These are phyloP conservation scores for Chionographis japonica DNA, from an alignment of 106 monocot species.

Conservation along the genomic window DNA sequence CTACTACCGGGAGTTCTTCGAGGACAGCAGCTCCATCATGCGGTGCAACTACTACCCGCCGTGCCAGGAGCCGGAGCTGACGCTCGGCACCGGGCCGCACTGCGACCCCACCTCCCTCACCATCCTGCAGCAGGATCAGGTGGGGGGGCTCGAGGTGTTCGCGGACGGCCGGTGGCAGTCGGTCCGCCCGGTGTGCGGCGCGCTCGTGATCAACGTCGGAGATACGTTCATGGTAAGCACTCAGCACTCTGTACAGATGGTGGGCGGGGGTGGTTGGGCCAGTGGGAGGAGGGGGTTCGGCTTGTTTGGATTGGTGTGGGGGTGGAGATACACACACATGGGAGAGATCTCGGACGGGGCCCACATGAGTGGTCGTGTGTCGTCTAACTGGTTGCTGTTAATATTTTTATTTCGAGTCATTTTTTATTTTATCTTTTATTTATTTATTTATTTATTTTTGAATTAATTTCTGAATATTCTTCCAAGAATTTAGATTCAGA, in stretches of 20 bases:
- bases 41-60: constrained; percentile 70
- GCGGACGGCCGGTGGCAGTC: constrained; percentile 30
- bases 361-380: constrained; percentile 12
- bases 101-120: constrained; percentile 61
- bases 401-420: not conserved
- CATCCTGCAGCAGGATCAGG: constrained; percentile 55
- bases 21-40: constrained; percentile 59
- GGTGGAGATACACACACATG: constrained; percentile 13
- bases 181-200: constrained; percentile 36
- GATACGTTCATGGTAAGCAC: constrained; percentile 71
- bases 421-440: not conserved
- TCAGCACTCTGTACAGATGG: too few relatives aligned
- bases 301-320: not conserved
- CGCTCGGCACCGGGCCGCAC: constrained; percentile 69
- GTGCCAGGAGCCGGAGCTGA: constrained; percentile 63
- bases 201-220: constrained; percentile 65
- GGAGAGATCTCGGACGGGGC: constrained; percentile 1
- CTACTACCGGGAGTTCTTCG: constrained; percentile 65
- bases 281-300: not conserved
- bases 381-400: not conserved
- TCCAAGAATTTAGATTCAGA: too few relatives aligned
- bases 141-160: constrained; percentile 59
- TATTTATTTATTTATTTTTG: not conserved
- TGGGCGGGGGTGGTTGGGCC: not conserved
- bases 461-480: not conserved